Evolutionary conservation across 2,329 filamentous ascomycete species (phyloP).

Genomic region (Calonectria ilicicola): DNA sequence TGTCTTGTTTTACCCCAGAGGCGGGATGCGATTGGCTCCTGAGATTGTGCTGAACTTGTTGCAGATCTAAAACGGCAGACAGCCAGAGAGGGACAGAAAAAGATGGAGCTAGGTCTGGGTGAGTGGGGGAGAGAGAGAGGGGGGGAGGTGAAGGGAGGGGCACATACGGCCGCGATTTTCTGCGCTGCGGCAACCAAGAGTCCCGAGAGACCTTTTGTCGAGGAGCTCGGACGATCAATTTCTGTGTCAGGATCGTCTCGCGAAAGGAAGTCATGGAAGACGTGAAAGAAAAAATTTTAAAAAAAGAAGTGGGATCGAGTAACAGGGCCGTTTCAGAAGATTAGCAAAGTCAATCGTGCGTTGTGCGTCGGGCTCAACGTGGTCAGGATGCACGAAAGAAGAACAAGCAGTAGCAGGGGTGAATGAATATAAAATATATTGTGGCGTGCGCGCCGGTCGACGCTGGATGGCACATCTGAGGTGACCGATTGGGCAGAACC

Average conservation of each 20-base stretch:
- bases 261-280: not conserved
- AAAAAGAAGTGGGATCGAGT: not conserved
- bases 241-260: constrained; percentile 15
- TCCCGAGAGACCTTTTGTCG: constrained; percentile 16
- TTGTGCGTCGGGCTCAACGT: not conserved
- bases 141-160: not conserved
- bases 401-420: not conserved
- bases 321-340: not conserved
- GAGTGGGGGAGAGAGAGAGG: too few relatives aligned
- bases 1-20: not conserved
- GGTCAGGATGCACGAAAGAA: not conserved
- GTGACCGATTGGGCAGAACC: not conserved
- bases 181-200: not conserved
- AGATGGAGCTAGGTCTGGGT: too few relatives aligned
- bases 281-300: not conserved
- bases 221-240: not conserved
- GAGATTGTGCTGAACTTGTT: constrained; percentile 6
- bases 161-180: not conserved
- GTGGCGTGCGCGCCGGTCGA: not conserved
- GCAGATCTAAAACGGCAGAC: constrained; percentile 6
- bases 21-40: constrained; percentile 4
- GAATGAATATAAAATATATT: not conserved
- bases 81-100: too few relatives aligned
- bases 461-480: not conserved
- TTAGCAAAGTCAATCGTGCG: not conserved